phyloP scores from a whole-genome alignment of 306 rosid species.

The Cyamopsis tetragonoloba region DNA sequence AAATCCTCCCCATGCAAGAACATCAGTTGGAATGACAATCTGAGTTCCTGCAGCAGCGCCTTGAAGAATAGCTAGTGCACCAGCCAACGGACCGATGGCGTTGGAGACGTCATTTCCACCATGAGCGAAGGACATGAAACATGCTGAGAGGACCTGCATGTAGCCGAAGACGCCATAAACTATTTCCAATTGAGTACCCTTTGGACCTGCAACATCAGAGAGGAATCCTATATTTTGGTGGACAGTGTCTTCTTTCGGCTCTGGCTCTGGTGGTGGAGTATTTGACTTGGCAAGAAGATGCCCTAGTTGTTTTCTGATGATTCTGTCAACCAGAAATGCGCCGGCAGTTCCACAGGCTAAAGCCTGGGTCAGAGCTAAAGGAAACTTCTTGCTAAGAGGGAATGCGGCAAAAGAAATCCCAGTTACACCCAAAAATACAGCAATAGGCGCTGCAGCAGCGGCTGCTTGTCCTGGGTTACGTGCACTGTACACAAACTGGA shows the following conservation, averaged over 20 bases:
- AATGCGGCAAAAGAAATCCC: slow-evolving; percentile 73
- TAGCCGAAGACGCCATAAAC: slow-evolving; percentile 94
- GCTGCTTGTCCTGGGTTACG: slow-evolving; percentile 96
- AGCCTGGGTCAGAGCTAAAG: slow-evolving; percentile 61
- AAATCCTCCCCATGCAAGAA: slow-evolving; percentile 99
- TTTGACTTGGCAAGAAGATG: slow-evolving; percentile 64
- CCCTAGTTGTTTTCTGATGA: slow-evolving; percentile 80
- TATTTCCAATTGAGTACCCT: slow-evolving; percentile 81
- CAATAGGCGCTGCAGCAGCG: slow-evolving; percentile 91
- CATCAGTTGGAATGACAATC: slow-evolving; percentile 81
- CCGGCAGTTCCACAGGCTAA: slow-evolving; percentile 66
- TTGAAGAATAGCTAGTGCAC: slow-evolving; percentile 83
- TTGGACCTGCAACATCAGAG: slow-evolving; percentile 83
- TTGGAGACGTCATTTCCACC: slow-evolving; percentile 99
- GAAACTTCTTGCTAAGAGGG: slow-evolving; percentile 64
- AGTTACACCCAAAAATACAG: slow-evolving; percentile 69
- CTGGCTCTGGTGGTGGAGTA: slow-evolving; percentile 24
- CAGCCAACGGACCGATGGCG: slow-evolving; percentile 94
- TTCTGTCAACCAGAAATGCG: slow-evolving; percentile 61
- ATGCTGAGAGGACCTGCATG: slow-evolving; percentile 95
- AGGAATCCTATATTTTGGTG: slow-evolving; percentile 65
- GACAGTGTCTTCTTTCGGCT: slow-evolving; percentile 35
- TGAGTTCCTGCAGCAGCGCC: slow-evolving; percentile 52
- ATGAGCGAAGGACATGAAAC: slow-evolving; percentile 98
- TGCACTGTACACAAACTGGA: slow-evolving; percentile 94